Conservation (phyloP, 257 asterid species). For the Galeopsis tetrahit region DNA sequence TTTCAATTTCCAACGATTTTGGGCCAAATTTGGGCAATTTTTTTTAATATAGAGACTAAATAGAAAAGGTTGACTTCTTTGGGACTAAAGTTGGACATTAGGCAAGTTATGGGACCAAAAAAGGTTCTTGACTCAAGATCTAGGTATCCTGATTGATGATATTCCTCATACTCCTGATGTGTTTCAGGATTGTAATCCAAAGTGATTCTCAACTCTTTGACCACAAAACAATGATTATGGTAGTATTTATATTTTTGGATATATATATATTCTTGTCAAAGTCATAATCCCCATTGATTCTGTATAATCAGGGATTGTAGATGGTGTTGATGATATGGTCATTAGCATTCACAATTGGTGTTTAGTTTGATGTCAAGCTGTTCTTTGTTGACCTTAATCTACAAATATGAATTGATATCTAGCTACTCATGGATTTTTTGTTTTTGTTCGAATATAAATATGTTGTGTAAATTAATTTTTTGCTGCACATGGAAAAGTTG, state of each 20-base stretch:
- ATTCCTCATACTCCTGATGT: conserved; percentile 1
- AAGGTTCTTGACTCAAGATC: no score
- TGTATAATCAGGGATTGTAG: neutral
- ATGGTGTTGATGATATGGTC: neutral
- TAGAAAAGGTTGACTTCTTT: no score
- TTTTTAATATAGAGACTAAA: no score
- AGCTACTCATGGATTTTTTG: neutral
- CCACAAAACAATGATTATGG: neutral
- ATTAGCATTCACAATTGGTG: neutral
- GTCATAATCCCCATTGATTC: neutral
- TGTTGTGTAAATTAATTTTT: neutral
- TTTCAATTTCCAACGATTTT: no score
- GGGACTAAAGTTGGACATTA: no score
- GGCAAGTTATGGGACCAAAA: no score
- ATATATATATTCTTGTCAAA: conserved; percentile 2
- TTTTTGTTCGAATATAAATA: neutral
- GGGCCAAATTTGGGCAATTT: no score
- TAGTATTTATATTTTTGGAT: neutral
- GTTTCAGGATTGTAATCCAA: neutral
- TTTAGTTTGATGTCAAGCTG: conserved; percentile 3
- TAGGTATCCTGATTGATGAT: conserved; percentile 1
- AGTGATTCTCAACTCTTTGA: neutral
- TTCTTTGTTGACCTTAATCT: neutral
- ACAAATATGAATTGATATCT: neutral
- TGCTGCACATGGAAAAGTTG: neutral